Evolutionary conservation across 2,329 filamentous ascomycete species (phyloP).

Genomic region (Calycina herbarum): DNA sequence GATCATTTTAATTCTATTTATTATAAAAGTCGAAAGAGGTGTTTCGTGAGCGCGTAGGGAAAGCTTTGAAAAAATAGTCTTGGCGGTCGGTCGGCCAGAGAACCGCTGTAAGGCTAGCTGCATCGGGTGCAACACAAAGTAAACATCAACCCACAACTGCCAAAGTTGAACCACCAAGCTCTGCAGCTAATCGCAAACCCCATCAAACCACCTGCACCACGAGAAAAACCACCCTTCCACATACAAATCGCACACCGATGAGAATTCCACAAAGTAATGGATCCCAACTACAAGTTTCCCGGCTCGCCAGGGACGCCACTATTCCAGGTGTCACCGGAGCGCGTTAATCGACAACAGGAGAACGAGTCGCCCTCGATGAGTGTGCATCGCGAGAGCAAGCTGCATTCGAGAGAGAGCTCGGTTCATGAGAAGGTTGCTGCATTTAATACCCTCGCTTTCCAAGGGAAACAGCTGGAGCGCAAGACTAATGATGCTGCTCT

Average conservation of each 20-base stretch:
- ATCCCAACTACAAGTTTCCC: slow-evolving; percentile 48
- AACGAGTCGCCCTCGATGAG: slow-evolving; percentile 23
- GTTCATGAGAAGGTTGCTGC: slow-evolving; percentile 70
- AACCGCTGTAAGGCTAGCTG: not conserved
- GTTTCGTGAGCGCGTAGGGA: too few species aligned
- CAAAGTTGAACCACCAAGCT: not conserved
- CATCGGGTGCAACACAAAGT: not conserved
- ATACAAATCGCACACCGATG: not conserved
- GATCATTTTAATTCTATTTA: too few species aligned
- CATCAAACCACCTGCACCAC: not conserved
- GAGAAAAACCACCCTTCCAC: not conserved
- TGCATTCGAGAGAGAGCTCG: slow-evolving; percentile 53
- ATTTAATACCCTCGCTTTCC: slow-evolving; percentile 66
- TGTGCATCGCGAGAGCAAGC: slow-evolving; percentile 15
- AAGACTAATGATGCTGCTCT: slow-evolving; percentile 66
- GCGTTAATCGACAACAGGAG: slow-evolving; percentile 50
- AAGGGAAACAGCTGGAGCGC: slow-evolving; percentile 58
- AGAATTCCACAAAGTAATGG: slow-evolving; percentile 39
- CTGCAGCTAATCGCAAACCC: not conserved
- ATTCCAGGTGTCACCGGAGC: slow-evolving; percentile 62
- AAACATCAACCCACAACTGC: not conserved
- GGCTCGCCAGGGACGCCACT: slow-evolving; percentile 59
- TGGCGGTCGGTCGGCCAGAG: not conserved
- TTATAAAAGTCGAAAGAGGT: too few species aligned
- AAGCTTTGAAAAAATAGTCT: not conserved